These are phyloP conservation scores for Spathaspora gorwiae DNA, from an alignment of 805 yeast species.

Conservation along the genomic window DNA sequence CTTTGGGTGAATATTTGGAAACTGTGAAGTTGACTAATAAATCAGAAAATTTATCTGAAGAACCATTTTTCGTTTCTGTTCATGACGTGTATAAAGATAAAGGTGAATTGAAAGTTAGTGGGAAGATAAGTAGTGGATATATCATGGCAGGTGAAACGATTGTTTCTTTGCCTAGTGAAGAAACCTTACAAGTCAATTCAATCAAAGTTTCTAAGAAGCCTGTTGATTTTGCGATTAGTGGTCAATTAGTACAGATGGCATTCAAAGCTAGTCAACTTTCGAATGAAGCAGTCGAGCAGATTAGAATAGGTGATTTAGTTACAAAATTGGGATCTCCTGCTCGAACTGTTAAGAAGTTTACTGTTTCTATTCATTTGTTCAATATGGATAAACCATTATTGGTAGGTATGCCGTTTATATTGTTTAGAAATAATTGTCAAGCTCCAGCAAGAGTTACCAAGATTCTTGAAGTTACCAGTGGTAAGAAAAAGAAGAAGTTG, in stretches of 20 bases:
- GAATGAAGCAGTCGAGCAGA: slow-evolving; percentile 48
- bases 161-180: slow-evolving; percentile 49
- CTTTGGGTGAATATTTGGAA: slow-evolving; percentile 40
- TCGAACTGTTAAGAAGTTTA: slow-evolving; percentile 23
- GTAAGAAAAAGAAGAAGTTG: slow-evolving; percentile 34
- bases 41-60: slow-evolving; percentile 19
- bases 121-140: slow-evolving; percentile 64
- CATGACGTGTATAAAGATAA: slow-evolving; percentile 54
- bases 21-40: slow-evolving; percentile 10
- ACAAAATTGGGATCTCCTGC: slow-evolving; percentile 21
- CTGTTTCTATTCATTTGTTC: slow-evolving; percentile 28
- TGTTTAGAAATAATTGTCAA: slow-evolving; percentile 72
- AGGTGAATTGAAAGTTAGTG: slow-evolving; percentile 51
- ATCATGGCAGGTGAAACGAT: slow-evolving; percentile 70
- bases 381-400: slow-evolving; percentile 63
- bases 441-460: slow-evolving; percentile 63
- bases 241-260: slow-evolving; percentile 50
- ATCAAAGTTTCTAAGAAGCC: slow-evolving; percentile 29
- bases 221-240: slow-evolving; percentile 55
- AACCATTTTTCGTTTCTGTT: slow-evolving; percentile 54
- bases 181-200: slow-evolving; percentile 39
- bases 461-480: slow-evolving; percentile 28
- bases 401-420: slow-evolving; percentile 72
- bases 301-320: slow-evolving; percentile 57
- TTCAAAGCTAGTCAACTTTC: slow-evolving; percentile 45